A percentile compares a stretch with the other conserved stretches of the same genome.
phyloP scores from a whole-genome alignment of 2,329 filamentous ascomycete species.

The Verticillium zaregamsianum region DNA sequence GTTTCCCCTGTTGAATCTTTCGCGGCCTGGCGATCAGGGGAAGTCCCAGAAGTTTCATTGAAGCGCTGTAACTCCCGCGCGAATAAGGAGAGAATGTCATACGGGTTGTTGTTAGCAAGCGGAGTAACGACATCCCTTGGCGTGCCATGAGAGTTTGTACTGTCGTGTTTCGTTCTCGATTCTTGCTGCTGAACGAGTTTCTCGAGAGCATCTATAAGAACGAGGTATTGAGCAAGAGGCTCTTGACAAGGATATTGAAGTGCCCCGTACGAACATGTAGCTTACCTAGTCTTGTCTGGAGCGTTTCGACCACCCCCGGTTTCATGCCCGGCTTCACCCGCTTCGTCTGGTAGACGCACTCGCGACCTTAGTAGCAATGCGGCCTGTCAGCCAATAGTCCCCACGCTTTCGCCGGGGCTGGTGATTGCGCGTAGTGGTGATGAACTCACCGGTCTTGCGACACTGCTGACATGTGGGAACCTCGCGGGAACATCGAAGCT shows the following conservation, averaged over 20 bases:
- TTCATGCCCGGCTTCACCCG: slow-evolving; percentile 31
- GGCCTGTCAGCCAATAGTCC: not conserved
- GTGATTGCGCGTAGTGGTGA: not conserved
- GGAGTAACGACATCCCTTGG: not conserved
- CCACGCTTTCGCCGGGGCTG: not conserved
- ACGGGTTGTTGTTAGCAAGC: slow-evolving; percentile 3
- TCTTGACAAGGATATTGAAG: not conserved
- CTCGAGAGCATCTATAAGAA: slow-evolving; percentile 13
- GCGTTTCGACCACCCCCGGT: slow-evolving; percentile 28
- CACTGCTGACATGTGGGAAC: slow-evolving; percentile 8
- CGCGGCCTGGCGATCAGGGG: not conserved
- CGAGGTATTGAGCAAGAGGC: slow-evolving; percentile 1
- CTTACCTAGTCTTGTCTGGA: slow-evolving; percentile 27
- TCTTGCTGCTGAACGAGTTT: slow-evolving; percentile 2
- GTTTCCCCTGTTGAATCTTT: not conserved
- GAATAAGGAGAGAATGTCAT: slow-evolving; percentile 9
- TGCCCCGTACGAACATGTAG: not conserved
- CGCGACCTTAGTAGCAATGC: slow-evolving; percentile 4
- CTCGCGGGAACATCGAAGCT: slow-evolving; percentile 7
- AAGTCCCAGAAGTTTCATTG: not conserved
- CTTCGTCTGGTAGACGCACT: slow-evolving; percentile 26
- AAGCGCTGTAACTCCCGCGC: slow-evolving; percentile 5
- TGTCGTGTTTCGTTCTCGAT: not conserved
- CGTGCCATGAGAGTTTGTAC: not conserved
- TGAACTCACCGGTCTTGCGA: slow-evolving; percentile 7